phyloP scores from a whole-genome alignment of 23 red algal genomes.

The Gracilaria caudata region DNA sequence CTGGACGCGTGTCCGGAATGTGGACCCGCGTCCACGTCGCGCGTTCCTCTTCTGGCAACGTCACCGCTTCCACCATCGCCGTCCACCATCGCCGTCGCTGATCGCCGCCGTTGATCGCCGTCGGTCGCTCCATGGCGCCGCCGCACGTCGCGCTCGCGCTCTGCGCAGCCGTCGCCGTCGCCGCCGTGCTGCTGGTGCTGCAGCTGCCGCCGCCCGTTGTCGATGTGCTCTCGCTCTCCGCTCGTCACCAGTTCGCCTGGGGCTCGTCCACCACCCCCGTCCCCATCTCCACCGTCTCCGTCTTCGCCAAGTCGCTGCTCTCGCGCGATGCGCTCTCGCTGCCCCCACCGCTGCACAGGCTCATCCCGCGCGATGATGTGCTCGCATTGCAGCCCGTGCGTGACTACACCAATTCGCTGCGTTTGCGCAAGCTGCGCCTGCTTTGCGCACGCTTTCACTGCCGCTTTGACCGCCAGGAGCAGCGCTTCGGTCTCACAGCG shows the following conservation, averaged over 20 bases:
- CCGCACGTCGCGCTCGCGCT: constrained; percentile 17
- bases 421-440: constrained; percentile 9
- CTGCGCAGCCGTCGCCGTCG: constrained; percentile 8
- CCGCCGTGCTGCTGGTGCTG: constrained; percentile 13
- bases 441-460: constrained; percentile 35
- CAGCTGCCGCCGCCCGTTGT: constrained; percentile 20
- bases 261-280: constrained; percentile 59
- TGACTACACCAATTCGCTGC: constrained; percentile 46
- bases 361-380: constrained; percentile 26
- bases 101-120: neutral
- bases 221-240: constrained; percentile 15
- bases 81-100: neutral
- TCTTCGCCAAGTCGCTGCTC: constrained; percentile 60
- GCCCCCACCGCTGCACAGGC: constrained; percentile 27
- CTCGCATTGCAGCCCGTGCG: constrained; percentile 33
- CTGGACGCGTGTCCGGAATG: too few species aligned
- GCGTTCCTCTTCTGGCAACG: neutral
- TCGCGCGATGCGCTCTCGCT: constrained; percentile 32
- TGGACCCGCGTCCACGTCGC: constrained; percentile 23
- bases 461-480: constrained; percentile 39
- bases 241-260: constrained; percentile 55
- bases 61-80: neutral
- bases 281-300: constrained; percentile 67
- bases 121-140: neutral
- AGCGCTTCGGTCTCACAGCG: constrained; percentile 54